Conservation (phyloP, 169 alveolate species). For the Plasmodium falciparum region DNA sequence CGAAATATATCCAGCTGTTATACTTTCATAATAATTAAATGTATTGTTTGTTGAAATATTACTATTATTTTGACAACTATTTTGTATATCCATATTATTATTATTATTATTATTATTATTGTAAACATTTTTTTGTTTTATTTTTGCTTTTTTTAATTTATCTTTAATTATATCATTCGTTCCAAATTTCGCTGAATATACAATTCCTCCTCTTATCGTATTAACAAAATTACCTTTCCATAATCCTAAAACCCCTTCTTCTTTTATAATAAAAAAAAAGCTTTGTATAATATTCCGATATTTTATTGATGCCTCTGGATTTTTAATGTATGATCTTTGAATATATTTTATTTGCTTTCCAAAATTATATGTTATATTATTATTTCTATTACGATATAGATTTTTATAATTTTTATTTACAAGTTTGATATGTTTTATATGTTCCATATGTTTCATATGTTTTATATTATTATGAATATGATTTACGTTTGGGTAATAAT, state of each 20-base stretch:
- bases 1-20: conserved; percentile 89
- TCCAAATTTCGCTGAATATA: conserved; percentile 90
- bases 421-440: neutral
- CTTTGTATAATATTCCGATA: conserved; percentile 84
- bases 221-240: conserved; percentile 91
- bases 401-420: conserved; percentile 1
- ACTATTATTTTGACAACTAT: conserved; percentile 13
- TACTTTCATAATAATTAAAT: conserved; percentile 75
- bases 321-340: too few relatives aligned
- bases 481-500: conserved; percentile 6
- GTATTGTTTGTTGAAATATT: neutral
- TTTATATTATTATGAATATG: conserved; percentile 19
- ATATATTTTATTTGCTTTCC: too few relatives aligned
- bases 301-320: conserved; percentile 25
- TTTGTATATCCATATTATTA: conserved; percentile 8
- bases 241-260: conserved; percentile 88
- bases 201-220: conserved; percentile 88
- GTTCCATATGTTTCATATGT: conserved; percentile 17
- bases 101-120: neutral
- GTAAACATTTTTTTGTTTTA: conserved; percentile 39
- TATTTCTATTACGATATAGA: conserved; percentile 6
- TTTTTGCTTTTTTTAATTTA: conserved; percentile 65
- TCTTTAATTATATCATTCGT: conserved; percentile 86
- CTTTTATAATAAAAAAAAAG: conserved; percentile 83
- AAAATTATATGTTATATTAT: conserved; percentile 7